Percentiles rank a stretch among this genome's conserved stretches.
Evolutionary conservation across 1,284 basidiomycete genomes (phyloP).

Genomic region (Cutaneotrichosporon arboriforme): DNA sequence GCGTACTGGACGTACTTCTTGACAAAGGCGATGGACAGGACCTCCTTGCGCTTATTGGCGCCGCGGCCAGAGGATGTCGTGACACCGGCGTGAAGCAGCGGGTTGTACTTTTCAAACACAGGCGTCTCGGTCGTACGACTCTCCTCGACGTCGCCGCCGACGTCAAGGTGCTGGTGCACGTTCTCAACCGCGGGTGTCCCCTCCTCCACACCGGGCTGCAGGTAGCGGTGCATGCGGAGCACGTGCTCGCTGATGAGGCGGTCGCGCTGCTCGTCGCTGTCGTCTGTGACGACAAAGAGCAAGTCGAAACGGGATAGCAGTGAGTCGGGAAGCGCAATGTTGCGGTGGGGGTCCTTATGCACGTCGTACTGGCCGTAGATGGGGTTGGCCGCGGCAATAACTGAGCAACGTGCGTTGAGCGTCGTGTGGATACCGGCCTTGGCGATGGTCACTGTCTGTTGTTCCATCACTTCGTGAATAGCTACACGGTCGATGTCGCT

Average conservation of each 20-base stretch:
- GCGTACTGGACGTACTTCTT: conserved; percentile 99
- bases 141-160: conserved; percentile 62
- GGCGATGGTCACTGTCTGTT: conserved; percentile 98
- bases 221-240: conserved; percentile 92
- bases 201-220: conserved; percentile 93
- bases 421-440: conserved; percentile 99
- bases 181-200: conserved; percentile 74
- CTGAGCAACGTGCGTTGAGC: conserved; percentile 94
- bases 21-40: conserved; percentile 87
- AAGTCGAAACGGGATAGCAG: conserved; percentile 98
- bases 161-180: conserved; percentile 75
- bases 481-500: conserved; percentile 98
- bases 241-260: conserved; percentile 96
- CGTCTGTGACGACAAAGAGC: conserved; percentile 96
- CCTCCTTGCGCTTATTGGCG: conserved; percentile 63
- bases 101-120: conserved; percentile 95
- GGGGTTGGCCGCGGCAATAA: conserved; percentile 96
- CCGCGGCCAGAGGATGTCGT: conserved; percentile 57
- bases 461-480: conserved; percentile 99
- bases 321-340: conserved; percentile 97
- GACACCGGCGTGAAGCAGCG: conserved; percentile 83
- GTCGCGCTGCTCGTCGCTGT: conserved; percentile 92
- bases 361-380: conserved; percentile 99
- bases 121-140: conserved; percentile 60
- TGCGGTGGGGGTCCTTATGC: conserved; percentile 98